Evolutionary conservation across 345 rosid genomes (phyloP), one percentile per base, ranked within the genome.

Genomic region (Gossypium sturtianum): DNA sequence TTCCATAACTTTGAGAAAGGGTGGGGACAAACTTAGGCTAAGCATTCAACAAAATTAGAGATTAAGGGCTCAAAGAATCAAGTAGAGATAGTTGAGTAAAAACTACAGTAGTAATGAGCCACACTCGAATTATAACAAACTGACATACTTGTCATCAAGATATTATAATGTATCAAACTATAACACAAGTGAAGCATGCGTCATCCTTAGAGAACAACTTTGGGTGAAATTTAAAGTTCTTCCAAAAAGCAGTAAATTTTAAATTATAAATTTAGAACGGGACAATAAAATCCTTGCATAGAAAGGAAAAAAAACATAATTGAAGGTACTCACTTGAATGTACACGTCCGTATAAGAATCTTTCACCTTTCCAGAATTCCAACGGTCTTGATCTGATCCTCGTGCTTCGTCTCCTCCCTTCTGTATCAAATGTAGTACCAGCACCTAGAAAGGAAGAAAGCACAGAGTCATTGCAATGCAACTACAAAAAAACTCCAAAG

Each of bases 321-420:
- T 20, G 74, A 72, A 71, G 59, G 59, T 56, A 81, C 98, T 89
- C 82, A 95, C 99, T 91, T 66, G 80, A 62, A 83, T 93, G 96
- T 74, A 95, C 69, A 17, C 99, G 98, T 13, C 98, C 99, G 57
- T 85, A 93, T 59, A 95, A 76, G 79, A 93, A 93, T 75, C 91
- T 83, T 80, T 95, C 99, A n/a, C 99, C 99, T 81, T 79, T 95
- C 99, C 99, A 95, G 77, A 79, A 91, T 82, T 91, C 96, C 67
- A 95, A 86, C 74, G 98, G 98, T 84, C 96, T 90, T 45, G 99
- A 89, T 63, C 70, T 89, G 66, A 95, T 89, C 83, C 99, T 87
- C 25, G 99, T 91, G 86, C 99, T 95, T 77, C 91, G 75, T 79
- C 99, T 86, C 25, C 87, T 75, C 44, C 97, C 98, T 60, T 64